A percentile compares a stretch with the other conserved stretches of the same genome.
Evolutionary conservation across 164 flowering plant genomes (phyloP).

Genomic region (Vitis rotundifolia): DNA sequence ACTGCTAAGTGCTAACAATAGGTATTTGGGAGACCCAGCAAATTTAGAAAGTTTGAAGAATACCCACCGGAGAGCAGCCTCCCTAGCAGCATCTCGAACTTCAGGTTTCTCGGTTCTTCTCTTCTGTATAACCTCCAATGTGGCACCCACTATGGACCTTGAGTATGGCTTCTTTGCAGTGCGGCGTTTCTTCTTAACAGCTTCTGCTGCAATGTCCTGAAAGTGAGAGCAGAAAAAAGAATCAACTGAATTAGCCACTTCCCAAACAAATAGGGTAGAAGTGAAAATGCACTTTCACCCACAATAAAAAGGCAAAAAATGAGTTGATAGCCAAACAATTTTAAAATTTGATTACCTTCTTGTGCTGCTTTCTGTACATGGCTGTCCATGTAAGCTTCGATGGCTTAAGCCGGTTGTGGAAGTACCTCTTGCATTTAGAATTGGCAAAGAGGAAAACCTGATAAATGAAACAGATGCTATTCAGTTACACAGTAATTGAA

Average conservation of each 20-base stretch:
- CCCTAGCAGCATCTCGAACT: conserved; percentile 38
- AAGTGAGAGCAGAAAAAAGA: neutral
- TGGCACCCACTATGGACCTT: conserved; percentile 38
- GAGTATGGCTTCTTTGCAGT: conserved; percentile 38
- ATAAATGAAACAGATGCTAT: neutral
- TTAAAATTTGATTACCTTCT: conserved; percentile 20
- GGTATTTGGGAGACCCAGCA: neutral
- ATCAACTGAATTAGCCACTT: neutral
- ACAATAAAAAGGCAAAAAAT: neutral
- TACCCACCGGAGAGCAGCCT: conserved; percentile 33
- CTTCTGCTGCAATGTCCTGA: conserved; percentile 29
- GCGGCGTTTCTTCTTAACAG: conserved; percentile 34
- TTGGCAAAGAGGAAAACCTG: conserved; percentile 40
- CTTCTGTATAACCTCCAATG: conserved; percentile 37
- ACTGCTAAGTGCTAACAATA: too few relatives aligned
- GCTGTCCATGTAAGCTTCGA: conserved; percentile 37
- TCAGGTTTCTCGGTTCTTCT: conserved; percentile 32
- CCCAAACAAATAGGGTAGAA: neutral
- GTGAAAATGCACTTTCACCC: neutral
- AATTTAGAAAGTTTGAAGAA: neutral
- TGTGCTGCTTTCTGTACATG: conserved; percentile 35
- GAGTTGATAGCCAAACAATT: neutral
- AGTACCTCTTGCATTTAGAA: conserved; percentile 41
- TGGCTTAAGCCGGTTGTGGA: conserved; percentile 38
- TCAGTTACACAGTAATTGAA: neutral